Conservation (phyloP, 768 basidiomycete genomes). For the Psilocybe cubensis region DNA sequence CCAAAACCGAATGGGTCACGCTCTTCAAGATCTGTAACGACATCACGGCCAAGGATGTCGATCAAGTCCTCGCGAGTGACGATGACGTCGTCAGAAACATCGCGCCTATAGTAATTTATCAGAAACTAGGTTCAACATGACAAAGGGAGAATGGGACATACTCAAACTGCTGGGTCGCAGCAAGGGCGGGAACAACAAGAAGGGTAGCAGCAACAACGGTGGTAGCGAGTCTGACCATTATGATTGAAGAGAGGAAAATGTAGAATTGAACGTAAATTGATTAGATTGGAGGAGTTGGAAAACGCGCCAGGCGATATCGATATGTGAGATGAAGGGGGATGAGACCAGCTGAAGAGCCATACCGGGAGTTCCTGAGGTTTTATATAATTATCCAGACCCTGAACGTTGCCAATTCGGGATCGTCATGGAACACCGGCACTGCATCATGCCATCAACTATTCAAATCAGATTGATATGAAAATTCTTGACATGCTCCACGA, state of each 20-base stretch:
- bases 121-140: neutral
- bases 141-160: neutral
- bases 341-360: conserved; percentile 17
- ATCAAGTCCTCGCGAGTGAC: conserved; percentile 7
- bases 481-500: neutral
- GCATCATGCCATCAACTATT: neutral
- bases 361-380: neutral
- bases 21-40: conserved; percentile 11
- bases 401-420: neutral
- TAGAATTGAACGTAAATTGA: neutral
- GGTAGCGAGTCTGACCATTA: conserved; percentile 9
- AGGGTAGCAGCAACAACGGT: conserved; percentile 8
- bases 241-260: neutral
- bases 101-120: neutral
- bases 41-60: conserved; percentile 6
- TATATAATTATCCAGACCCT: neutral
- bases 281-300: neutral
- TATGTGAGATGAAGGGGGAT: neutral
- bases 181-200: conserved; percentile 8
- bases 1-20: neutral
- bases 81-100: conserved; percentile 1
- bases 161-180: conserved; percentile 3
- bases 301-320: neutral
- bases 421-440: neutral
- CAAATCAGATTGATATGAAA: neutral